These are phyloP conservation scores for Suillus hirtellus DNA, from an alignment of 768 basidiomycete species.

Conservation along the genomic window DNA sequence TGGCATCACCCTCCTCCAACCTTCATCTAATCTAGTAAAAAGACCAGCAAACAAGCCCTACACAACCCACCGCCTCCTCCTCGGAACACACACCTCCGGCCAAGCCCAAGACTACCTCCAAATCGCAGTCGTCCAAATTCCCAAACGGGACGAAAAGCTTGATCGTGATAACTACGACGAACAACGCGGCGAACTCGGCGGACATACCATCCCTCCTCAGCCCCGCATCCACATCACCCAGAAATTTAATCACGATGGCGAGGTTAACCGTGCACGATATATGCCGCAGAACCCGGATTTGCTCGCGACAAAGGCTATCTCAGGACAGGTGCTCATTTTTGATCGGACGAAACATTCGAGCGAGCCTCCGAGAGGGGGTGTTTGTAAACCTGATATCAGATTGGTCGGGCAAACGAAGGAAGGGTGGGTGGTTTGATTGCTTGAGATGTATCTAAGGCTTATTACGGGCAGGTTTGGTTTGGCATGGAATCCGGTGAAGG, in stretches of 20 bases:
- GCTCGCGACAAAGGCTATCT: slow-evolving; percentile 92
- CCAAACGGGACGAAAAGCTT: slow-evolving; percentile 82
- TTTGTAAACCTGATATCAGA: slow-evolving; percentile 88
- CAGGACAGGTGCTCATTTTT: slow-evolving; percentile 91
- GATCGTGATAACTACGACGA: slow-evolving; percentile 84
- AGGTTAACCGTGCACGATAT: slow-evolving; percentile 96
- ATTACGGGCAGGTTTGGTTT: slow-evolving; percentile 77
- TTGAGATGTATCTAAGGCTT: slow-evolving; percentile 9
- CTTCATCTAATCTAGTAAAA: slow-evolving; percentile 1
- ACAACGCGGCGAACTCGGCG: slow-evolving; percentile 92
- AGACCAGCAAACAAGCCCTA: slow-evolving; percentile 93
- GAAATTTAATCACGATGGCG: slow-evolving; percentile 91
- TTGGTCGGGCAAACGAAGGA: slow-evolving; percentile 90
- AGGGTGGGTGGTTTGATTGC: slow-evolving; percentile 59
- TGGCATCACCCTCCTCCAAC: slow-evolving; percentile 2
- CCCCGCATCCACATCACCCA: slow-evolving; percentile 90
- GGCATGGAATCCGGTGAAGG: slow-evolving; percentile 85
- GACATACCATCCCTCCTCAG: slow-evolving; percentile 80
- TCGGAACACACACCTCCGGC: slow-evolving; percentile 96
- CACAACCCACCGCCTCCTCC: slow-evolving; percentile 88
- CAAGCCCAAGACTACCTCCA: slow-evolving; percentile 94
- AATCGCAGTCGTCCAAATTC: slow-evolving; percentile 93
- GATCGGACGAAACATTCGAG: slow-evolving; percentile 96
- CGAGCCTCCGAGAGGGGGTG: slow-evolving; percentile 82
- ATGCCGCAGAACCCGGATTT: slow-evolving; percentile 99